Evolutionary conservation across 352 stramenopile species (phyloP), one percentile per base, ranked within the genome.

Genomic region (Phytophthora sp.): DNA sequence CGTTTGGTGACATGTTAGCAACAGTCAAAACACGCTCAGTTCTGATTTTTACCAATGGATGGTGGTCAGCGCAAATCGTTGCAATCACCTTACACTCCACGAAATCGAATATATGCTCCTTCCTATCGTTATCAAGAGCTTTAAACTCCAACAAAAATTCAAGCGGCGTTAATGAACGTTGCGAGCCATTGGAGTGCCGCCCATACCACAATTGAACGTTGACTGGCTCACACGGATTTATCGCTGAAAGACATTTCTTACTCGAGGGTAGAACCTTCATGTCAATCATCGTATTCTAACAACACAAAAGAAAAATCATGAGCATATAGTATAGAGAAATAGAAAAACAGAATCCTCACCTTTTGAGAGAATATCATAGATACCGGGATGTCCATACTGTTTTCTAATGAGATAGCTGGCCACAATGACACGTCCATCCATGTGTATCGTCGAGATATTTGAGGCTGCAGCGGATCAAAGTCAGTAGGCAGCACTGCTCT

Each of bases 401-500:
- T 87, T 18, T 78, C 57, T 17, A 83, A 50, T 18, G 41, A 62
- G 8, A 88, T 52, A 26, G 72, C 77, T 35, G 79, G 76, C 56
- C 70, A 83, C 11, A 88, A 57, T 17, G 66, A 74, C 30, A 80
- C 34, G 38, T 85, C 79, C 57, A 87, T 69, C 79, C 79, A 88
- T 23, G 74, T 66, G 50, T 84, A 88, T 2, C 76, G 59, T 49
- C 72, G 65, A 2, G 72, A 72, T 28, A 82, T 39, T 9, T 74
- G 74, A 1, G 72, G 65, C 39, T 72, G 77, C 35, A 73, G 39
- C 7, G 59, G 61, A 24, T 88, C 74, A 55, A 82, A 74, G 41
- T 86, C 76, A 6, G 69, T 87, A 39, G 79, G 72, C 21, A 85
- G 56, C 30, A 86, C 58, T 30, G 63, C 61, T 42, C 58, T 75